Evolutionary conservation across 441 rosid species (phyloP), one percentile per base, ranked within the genome.

Genomic region (Lepidium campestre): DNA sequence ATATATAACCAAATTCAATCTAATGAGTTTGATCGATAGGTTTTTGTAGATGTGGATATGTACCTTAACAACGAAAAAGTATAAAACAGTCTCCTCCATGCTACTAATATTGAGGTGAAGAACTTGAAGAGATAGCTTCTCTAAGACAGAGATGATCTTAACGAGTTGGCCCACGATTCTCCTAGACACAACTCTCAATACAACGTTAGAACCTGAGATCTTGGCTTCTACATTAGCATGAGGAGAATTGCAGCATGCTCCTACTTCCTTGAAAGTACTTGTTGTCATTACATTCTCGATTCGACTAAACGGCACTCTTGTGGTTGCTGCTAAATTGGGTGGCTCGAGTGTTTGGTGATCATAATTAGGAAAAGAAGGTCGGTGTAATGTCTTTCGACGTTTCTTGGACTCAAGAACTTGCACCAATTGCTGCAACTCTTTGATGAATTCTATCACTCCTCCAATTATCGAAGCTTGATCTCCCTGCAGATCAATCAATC

Each of bases 401-500:
- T 93, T 93, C 83, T 90, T 90, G 32, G 94, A 80, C 77, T 93
- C 96, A 74, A 93, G 75, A 55, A 89, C 86, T 62, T 88, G 92
- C 1, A 84, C 68, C 58, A 93, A 81, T 70, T 88, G 92, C 69
- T 93, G 97, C 70, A 93, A 50, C 70, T 93, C 98, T 75, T 88
- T 86, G 73, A 93, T 87, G 65, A 93, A 93, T 54, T 93, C 97
- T 48, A 93, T 82, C 40, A 75, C 98, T 11, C 98, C 98, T 14
- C 88, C 97, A 18, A 92, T 86, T 35, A 90, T 80, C 7, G 98
- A 92, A 61, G 98, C 98, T 83, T 93, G 98, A 60, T 93, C 98
- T 64, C 96, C 92, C 98, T 93, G 64, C 3, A 14, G 39, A 47
- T 18, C 58, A 4, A 53, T 55, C 68, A 70, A 56, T 17, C 20